Evolutionary conservation across 2,329 filamentous ascomycete genomes (phyloP).

Genomic region (Alternaria sp.): DNA sequence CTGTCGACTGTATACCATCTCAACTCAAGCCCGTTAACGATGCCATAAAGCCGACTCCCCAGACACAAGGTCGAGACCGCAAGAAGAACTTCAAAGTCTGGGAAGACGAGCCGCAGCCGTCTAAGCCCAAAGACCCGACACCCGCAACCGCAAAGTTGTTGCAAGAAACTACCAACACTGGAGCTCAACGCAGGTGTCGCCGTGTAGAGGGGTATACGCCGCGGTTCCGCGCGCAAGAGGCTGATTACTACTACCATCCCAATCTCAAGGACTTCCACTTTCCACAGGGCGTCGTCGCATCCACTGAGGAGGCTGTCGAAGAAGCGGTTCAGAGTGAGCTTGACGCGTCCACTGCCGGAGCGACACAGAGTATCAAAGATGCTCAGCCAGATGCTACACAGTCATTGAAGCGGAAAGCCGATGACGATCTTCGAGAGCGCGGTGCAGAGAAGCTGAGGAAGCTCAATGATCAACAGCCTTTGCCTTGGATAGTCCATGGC

Average conservation of each 20-base stretch:
- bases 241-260: not conserved
- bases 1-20: not conserved
- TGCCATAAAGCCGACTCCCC: too few species aligned
- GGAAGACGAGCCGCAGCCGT: not conserved
- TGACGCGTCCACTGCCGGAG: not conserved
- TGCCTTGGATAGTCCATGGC: not conserved
- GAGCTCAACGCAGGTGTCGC: not conserved
- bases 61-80: too few species aligned
- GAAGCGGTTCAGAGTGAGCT: not conserved
- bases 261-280: not conserved
- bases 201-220: not conserved
- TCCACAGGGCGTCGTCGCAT: not conserved
- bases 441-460: not conserved
- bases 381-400: not conserved
- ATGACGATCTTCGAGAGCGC: not conserved
- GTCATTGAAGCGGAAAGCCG: not conserved
- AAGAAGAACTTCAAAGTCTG: not conserved
- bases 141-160: not conserved
- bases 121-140: too few species aligned
- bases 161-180: not conserved
- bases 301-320: not conserved
- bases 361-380: accelerated
- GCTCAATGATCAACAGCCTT: not conserved
- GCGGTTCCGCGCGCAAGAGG: not conserved
- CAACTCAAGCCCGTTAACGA: not conserved